A percentile compares a stretch with the other conserved stretches of the same genome.
Evolutionary conservation across 441 rosid genomes (phyloP).

Genomic region (Erodium chrysanthum): DNA sequence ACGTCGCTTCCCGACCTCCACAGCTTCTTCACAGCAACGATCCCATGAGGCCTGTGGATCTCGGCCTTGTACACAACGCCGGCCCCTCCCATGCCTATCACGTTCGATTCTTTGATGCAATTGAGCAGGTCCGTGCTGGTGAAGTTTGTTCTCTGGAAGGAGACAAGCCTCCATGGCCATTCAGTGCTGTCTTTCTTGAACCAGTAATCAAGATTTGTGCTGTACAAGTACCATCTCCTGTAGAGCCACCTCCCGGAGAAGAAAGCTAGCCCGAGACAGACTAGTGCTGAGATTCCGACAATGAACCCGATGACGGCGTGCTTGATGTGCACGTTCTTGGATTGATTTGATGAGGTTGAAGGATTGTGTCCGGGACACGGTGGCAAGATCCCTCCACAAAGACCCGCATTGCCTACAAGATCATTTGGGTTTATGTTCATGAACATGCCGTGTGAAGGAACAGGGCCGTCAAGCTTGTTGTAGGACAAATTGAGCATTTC

Average conservation of each 20-base stretch:
- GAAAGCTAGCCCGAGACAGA: constrained; percentile 34
- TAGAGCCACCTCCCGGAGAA: constrained; percentile 41
- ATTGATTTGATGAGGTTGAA: constrained; percentile 14
- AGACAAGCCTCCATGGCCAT: constrained; percentile 79
- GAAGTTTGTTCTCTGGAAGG: constrained; percentile 60
- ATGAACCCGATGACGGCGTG: constrained; percentile 32
- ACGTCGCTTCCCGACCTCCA: constrained; percentile 46
- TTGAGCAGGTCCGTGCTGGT: constrained; percentile 52
- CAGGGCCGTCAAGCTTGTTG: constrained; percentile 53
- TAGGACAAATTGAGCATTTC: constrained; percentile 59
- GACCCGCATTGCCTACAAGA: constrained; percentile 49
- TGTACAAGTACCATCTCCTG: constrained; percentile 54
- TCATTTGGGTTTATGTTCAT: constrained; percentile 47
- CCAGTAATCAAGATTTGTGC: constrained; percentile 35
- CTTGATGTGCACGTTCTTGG: constrained; percentile 33
- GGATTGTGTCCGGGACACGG: constrained; percentile 31
- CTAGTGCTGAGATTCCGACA: constrained; percentile 33
- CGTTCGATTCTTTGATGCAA: constrained; percentile 54
- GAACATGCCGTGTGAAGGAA: constrained; percentile 47
- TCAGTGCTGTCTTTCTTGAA: constrained; percentile 40
- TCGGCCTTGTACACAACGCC: constrained; percentile 78
- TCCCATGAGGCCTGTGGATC: constrained; percentile 38
- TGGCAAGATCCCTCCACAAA: constrained; percentile 47
- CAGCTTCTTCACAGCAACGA: constrained; percentile 68
- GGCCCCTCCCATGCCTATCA: constrained; percentile 66